A percentile compares a stretch with the other conserved stretches of the same genome.
Evolutionary conservation across 805 yeast species (phyloP).

Genomic region (Candida krabiensis): DNA sequence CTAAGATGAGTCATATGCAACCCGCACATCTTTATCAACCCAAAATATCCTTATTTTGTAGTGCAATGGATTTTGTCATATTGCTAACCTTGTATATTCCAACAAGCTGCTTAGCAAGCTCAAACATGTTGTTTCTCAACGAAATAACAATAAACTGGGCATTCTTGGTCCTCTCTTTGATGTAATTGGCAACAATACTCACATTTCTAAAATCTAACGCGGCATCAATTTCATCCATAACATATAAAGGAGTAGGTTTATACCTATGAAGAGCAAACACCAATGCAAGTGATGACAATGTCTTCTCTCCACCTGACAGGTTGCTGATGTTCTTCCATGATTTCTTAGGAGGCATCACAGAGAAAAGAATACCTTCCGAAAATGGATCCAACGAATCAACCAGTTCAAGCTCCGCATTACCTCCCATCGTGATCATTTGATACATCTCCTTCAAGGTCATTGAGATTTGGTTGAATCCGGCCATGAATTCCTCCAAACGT

Average conservation of each 20-base stretch:
- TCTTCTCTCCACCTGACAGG: constrained; percentile 96
- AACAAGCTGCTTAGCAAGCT: constrained; percentile 87
- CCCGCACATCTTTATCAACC: constrained; percentile 1
- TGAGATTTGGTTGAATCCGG: constrained; percentile 85
- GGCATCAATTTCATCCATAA: constrained; percentile 99
- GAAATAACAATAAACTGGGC: constrained; percentile 97
- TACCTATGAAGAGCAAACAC: constrained; percentile 95
- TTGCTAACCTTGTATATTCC: constrained; percentile 94
- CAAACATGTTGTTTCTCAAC: constrained; percentile 96
- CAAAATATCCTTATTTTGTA: constrained; percentile 58
- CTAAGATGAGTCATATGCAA: neutral
- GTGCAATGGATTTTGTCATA: constrained; percentile 82
- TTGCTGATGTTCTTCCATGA: constrained; percentile 96
- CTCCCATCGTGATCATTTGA: constrained; percentile 98
- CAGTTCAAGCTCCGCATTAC: constrained; percentile 94
- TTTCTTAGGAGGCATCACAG: constrained; percentile 99
- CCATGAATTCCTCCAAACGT: constrained; percentile 87
- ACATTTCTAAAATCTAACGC: constrained; percentile 97
- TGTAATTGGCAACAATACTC: constrained; percentile 95
- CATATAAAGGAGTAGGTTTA: constrained; percentile 95
- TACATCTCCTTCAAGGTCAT: constrained; percentile 93
- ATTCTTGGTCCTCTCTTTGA: constrained; percentile 91
- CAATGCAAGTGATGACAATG: constrained; percentile 88
- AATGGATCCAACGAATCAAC: constrained; percentile 98
- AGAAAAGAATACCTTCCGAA: constrained; percentile 91